Conservation (phyloP, 352 stramenopile genomes). For the Salisapilia sapeloensis region DNA sequence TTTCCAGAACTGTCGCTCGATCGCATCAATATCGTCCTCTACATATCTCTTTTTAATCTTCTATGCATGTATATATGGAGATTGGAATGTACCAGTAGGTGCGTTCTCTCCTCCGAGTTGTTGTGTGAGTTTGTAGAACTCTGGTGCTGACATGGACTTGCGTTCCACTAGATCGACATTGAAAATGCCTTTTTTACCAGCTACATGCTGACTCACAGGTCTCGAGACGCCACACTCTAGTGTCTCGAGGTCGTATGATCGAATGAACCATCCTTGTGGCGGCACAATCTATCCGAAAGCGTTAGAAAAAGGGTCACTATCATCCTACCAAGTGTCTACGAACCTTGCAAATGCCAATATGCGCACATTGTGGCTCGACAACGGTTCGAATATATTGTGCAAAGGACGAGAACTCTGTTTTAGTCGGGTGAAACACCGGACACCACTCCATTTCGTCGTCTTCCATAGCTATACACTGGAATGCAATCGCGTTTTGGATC, state of each 20-base stretch:
- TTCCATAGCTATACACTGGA: too few relatives aligned
- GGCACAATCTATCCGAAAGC: slow-evolving; percentile 31
- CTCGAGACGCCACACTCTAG: slow-evolving; percentile 28
- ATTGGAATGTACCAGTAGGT: too few relatives aligned
- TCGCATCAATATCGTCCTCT: slow-evolving; percentile 22
- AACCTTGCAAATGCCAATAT: slow-evolving; percentile 84
- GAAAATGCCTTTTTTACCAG: slow-evolving; percentile 81
- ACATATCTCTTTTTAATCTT: neutral
- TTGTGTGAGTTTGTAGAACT: slow-evolving; percentile 41
- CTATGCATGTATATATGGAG: slow-evolving; percentile 1
- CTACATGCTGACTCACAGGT: slow-evolving; percentile 75
- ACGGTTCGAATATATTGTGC: slow-evolving; percentile 68
- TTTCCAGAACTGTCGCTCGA: slow-evolving; percentile 83
- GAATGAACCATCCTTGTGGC: slow-evolving; percentile 56
- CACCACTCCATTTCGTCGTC: too few relatives aligned
- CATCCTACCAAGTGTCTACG: neutral
- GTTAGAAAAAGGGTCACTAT: neutral
- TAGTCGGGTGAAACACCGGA: slow-evolving; percentile 75
- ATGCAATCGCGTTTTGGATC: too few relatives aligned
- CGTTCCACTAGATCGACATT: slow-evolving; percentile 81
- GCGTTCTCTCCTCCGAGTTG: slow-evolving; percentile 4
- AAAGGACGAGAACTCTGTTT: slow-evolving; percentile 75
- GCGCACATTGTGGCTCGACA: slow-evolving; percentile 54
- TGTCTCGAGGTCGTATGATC: slow-evolving; percentile 34
- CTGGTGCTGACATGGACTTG: slow-evolving; percentile 38